Percentiles rank a stretch among this genome's conserved stretches.
Evolutionary conservation across 495 filamentous ascomycete genomes (phyloP).

Genomic region (Penicillium goetzii): DNA sequence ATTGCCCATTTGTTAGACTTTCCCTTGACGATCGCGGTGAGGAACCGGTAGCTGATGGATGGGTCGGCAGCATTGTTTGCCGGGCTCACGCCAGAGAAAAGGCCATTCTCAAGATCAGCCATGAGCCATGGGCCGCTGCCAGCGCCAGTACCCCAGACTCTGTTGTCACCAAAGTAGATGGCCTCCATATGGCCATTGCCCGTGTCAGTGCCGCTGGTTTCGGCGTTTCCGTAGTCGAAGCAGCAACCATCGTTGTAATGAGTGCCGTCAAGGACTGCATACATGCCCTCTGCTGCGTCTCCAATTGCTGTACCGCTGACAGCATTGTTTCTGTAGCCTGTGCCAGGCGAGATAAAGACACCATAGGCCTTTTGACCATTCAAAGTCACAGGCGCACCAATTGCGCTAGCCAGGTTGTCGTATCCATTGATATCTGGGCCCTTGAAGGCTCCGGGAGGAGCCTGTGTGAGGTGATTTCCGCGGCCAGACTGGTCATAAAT

Average conservation of each 20-base stretch:
- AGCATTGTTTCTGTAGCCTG: constrained; percentile 58
- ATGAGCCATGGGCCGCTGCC: constrained; percentile 63
- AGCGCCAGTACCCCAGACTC: constrained; percentile 53
- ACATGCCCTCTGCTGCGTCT: constrained; percentile 59
- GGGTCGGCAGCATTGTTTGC: constrained; percentile 50
- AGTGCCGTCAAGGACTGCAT: constrained; percentile 62
- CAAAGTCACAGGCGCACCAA: constrained; percentile 59
- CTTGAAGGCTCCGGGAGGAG: constrained; percentile 54
- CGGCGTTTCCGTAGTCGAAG: constrained; percentile 66
- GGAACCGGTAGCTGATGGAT: constrained; percentile 53
- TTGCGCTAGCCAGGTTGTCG: constrained; percentile 58
- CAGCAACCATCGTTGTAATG: constrained; percentile 62
- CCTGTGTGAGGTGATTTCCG: constrained; percentile 62
- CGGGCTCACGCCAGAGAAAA: constrained; percentile 55
- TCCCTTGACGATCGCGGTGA: constrained; percentile 58
- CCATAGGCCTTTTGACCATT: constrained; percentile 63
- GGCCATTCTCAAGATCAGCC: constrained; percentile 63
- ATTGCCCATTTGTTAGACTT: constrained; percentile 56
- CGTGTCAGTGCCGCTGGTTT: constrained; percentile 56
- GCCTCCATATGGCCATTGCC: constrained; percentile 65
- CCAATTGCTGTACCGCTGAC: constrained; percentile 54
- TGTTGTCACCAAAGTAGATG: constrained; percentile 58
- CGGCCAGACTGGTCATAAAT: constrained; percentile 64
- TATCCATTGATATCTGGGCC: constrained; percentile 58
- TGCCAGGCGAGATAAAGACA: constrained; percentile 58